A percentile compares a stretch with the other conserved stretches of the same genome.
Conservation (phyloP, 2,329 filamentous ascomycete species). For the Penicillium sclerotiorum region DNA sequence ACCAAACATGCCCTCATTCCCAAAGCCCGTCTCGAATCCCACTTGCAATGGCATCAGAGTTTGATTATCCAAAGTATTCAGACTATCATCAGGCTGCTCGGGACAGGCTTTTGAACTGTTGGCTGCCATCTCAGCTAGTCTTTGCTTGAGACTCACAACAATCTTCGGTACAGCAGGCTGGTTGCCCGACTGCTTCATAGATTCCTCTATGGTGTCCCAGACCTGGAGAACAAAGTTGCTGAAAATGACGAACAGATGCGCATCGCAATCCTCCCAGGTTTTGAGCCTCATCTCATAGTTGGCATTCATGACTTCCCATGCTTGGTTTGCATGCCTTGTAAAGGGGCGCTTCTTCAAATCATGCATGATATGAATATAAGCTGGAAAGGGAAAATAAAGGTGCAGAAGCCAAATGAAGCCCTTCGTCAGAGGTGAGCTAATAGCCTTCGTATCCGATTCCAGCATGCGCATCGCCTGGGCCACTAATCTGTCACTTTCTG, state of each 20-base stretch:
- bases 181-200: constrained; percentile 13
- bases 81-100: not conserved
- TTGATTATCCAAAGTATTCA: not conserved
- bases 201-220: constrained; percentile 40
- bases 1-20: not conserved
- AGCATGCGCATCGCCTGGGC: constrained; percentile 42
- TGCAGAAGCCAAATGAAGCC: constrained; percentile 48
- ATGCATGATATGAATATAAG: constrained; percentile 51
- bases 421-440: constrained; percentile 45
- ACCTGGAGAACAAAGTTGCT: constrained; percentile 43
- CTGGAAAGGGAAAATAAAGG: constrained; percentile 53
- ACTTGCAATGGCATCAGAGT: constrained; percentile 1
- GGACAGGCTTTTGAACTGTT: not conserved
- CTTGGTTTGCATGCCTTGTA: constrained; percentile 33
- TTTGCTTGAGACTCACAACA: constrained; percentile 31
- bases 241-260: constrained; percentile 36
- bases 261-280: constrained; percentile 5
- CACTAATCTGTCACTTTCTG: constrained; percentile 34
- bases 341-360: constrained; percentile 45
- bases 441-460: constrained; percentile 51
- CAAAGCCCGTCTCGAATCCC: constrained; percentile 3
- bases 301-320: constrained; percentile 51
- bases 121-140: constrained; percentile 14
- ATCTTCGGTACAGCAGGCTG: constrained; percentile 29
- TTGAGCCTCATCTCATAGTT: constrained; percentile 46